Base-by-base conservation (phyloP, 352 stramenopile genomes). In the Phytophthora syringae region DNA sequence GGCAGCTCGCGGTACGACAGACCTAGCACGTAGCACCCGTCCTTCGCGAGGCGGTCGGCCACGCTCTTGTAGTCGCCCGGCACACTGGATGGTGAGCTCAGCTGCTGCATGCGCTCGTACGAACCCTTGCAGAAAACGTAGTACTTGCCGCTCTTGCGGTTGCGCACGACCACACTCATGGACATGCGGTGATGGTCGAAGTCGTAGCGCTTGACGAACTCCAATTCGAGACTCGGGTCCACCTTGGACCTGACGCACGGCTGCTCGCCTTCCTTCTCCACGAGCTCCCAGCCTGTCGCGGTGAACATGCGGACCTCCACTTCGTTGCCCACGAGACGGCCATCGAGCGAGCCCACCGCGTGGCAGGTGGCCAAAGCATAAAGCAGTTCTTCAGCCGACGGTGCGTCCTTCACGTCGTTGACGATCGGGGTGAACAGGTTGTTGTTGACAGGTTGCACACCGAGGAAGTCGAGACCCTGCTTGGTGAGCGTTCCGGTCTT, bases 401-500 rank as follows among this genome's bases (percentile, higher is more conserved):
- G 61, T 47, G 30, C 72, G 12, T 69, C 81, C 52, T 59, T 82
- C 60, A 78, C 87, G 53, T 80, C 89, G 70, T 79, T 95, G 64
- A 79, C 57, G 15, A 90, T 72, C 0, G 80, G 80, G n/a, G n/a
- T n/a, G n/a, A 76, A 70, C 21, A 51, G 21, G 48, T 25, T 43
- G 30, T 37, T 30, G 15, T 54, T 54, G 15, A 71, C 63, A 12
- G 63, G 30, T 77, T 18, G 88, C 59, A 27, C 79, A 85, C 79
- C 86, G 51, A 86, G 61, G 65, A 94, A 97, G 52, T 97, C 84
- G 4, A 98, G 67, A 3, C 92, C 92, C 53, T 97, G 77, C 58
- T 97, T 94, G 18, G 92, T 98, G 47, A 98, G 82, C 18, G 92
- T 98, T 7, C 92, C 92, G 0, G 92, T 98, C 68, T 98, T 98